Conservation (phyloP, 2,329 filamentous ascomycete genomes). For the Fusarium marasasianum region DNA sequence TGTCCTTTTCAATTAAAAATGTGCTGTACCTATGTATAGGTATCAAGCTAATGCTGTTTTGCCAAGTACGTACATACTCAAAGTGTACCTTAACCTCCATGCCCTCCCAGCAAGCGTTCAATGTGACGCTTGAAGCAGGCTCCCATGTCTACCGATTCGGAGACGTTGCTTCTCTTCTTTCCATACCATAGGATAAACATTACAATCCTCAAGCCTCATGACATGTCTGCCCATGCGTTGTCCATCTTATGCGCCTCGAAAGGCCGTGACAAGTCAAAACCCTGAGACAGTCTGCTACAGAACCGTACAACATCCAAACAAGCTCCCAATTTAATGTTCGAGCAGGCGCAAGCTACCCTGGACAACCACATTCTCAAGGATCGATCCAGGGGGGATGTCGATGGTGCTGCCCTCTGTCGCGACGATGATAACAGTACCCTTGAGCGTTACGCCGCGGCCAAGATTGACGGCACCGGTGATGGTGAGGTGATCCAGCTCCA, state of each 20-base stretch:
- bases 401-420: slow-evolving; percentile 98
- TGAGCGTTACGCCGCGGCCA: slow-evolving; percentile 92
- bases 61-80: slow-evolving; percentile 36
- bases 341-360: slow-evolving; percentile 89
- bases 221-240: neutral
- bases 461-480: slow-evolving; percentile 98
- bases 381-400: slow-evolving; percentile 94
- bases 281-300: slow-evolving; percentile 3
- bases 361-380: slow-evolving; percentile 98
- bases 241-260: slow-evolving; percentile 7
- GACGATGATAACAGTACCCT: slow-evolving; percentile 99
- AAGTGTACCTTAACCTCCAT: slow-evolving; percentile 29
- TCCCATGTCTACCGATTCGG: neutral
- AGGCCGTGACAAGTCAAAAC: slow-evolving; percentile 15
- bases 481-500: slow-evolving; percentile 93
- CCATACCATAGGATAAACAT: slow-evolving; percentile 3
- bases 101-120: neutral
- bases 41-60: slow-evolving; percentile 32
- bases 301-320: neutral
- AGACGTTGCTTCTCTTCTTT: neutral
- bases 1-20: slow-evolving; percentile 34
- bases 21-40: slow-evolving; percentile 27
- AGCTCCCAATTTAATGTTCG: slow-evolving; percentile 63
- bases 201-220: neutral
- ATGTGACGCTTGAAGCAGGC: neutral